phyloP scores from a whole-genome alignment of 2,329 filamentous ascomycete species.

The Whalleya microplaca region DNA sequence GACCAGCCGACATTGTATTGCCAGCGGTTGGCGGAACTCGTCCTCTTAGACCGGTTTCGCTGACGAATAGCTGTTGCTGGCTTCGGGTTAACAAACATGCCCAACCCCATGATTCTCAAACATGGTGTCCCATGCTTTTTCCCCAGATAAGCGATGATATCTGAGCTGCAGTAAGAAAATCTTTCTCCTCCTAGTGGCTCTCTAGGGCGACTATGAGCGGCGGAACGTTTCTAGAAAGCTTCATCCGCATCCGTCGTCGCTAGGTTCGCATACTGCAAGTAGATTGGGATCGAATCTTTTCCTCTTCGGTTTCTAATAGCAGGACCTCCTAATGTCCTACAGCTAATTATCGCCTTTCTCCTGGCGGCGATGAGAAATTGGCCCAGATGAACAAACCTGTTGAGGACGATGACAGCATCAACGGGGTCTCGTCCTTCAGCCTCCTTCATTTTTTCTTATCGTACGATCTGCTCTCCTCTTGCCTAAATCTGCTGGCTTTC shows the following conservation, averaged over 20 bases:
- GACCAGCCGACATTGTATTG: background rate
- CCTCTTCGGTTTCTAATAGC: constrained; percentile 9
- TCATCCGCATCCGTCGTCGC: constrained; percentile 17
- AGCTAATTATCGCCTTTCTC: constrained; percentile 2
- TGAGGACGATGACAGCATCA: background rate
- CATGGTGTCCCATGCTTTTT: constrained; percentile 1
- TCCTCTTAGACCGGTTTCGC: background rate
- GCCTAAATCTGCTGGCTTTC: constrained; percentile 2
- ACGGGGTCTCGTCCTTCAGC: constrained; percentile 3
- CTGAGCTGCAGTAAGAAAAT: background rate
- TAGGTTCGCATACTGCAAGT: constrained; percentile 23
- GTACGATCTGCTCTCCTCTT: constrained; percentile 6
- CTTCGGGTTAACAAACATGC: background rate
- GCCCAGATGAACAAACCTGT: background rate
- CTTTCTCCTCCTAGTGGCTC: background rate
- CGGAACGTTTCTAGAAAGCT: constrained; percentile 28
- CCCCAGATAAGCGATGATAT: background rate
- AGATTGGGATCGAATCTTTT: constrained; percentile 6
- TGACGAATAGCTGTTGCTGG: background rate
- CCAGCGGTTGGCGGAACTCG: background rate
- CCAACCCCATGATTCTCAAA: background rate
- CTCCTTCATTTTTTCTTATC: constrained; percentile 1
- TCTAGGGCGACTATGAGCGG: background rate
- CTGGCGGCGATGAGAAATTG: constrained; percentile 2
- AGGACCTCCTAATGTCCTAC: constrained; percentile 2